Base-by-base conservation (phyloP, 495 filamentous ascomycete species). In the Acidiella bohemica region DNA sequence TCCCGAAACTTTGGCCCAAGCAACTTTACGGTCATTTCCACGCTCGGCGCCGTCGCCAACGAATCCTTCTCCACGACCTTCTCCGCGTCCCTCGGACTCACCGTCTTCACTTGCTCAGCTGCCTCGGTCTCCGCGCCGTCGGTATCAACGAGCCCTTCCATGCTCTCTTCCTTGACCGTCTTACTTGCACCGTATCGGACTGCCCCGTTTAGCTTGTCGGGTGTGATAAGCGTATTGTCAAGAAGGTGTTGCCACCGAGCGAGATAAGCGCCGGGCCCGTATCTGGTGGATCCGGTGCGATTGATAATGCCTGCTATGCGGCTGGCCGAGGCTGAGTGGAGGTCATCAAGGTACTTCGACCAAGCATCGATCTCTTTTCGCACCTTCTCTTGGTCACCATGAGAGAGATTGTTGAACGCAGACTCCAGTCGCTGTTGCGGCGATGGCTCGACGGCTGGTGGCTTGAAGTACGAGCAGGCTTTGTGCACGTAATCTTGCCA, bases 181-280 rank as follows among this genome's bases (percentile, higher is more conserved):
- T 69, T 62, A 12, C 66, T 67, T 35, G 56, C 63, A 2, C 71
- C 75, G n/a, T 39, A 56, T n/a, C 75, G 55, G 0, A 72, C 49
- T 10, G 51, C 49, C 0, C 70, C 72, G 12, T 50, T 50, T 0
- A 58, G 53, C 9, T 49, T 51, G 1, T 55, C 63, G 5, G 77
- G 77, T 7, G 71, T 76, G 14, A 82, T 67, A 12, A 63, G 39
- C 0, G 76, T 76, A 5, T 59, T 53, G 49, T 82, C 71, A 18
- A 82, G 60, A 6, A 80, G 59, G 13, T 65, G 49, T 53, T 80
- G 71, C 78, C 78, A 82, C 27, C 70, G 64, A 0, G 65, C 60
- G 28, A 80, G 64, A 49, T 72, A 82, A 34, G 73, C 69, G 0
- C 77, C 78, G 8, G 78, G 77, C 0, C 75, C 75, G 8, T 60